A percentile compares a stretch with the other conserved stretches of the same genome.
phyloP scores from a whole-genome alignment of 106 monocot species.

The Dendrobium chrysotoxum region DNA sequence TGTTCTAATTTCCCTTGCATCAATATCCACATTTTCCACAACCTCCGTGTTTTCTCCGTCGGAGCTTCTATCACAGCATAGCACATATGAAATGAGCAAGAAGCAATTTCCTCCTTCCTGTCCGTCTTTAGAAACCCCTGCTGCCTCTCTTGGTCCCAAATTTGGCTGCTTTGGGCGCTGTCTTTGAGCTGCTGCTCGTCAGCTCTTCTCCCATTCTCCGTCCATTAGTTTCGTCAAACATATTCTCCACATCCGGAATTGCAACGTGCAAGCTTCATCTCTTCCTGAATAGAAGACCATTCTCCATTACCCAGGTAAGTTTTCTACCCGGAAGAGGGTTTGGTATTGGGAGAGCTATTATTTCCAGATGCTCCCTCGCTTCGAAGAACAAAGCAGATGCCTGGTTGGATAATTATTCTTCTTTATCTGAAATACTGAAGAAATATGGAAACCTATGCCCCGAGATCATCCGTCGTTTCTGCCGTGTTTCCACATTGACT shows the following conservation, averaged over 20 bases:
- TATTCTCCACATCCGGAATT: background rate
- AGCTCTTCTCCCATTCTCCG: slow-evolving; percentile 1
- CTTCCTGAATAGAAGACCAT: background rate
- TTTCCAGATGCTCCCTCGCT: slow-evolving; percentile 31
- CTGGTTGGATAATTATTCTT: slow-evolving; percentile 16
- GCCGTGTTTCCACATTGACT: no score
- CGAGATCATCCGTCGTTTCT: no score
- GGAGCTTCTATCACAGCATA: background rate
- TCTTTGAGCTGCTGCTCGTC: background rate
- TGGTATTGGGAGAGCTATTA: slow-evolving; percentile 23
- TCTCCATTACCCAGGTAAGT: background rate
- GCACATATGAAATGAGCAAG: background rate
- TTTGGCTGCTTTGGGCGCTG: background rate
- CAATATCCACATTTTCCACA: no score
- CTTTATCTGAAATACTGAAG: slow-evolving; percentile 47
- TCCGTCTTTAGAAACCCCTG: background rate
- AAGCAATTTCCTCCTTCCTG: background rate
- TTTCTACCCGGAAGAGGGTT: slow-evolving; percentile 7
- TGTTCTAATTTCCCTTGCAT: no score
- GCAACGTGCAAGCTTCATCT: background rate
- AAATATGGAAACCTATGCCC: slow-evolving; percentile 22
- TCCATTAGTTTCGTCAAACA: slow-evolving; percentile 8
- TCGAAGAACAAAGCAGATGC: slow-evolving; percentile 28
- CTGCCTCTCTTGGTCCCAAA: background rate
- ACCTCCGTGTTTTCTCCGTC: no score